Evolutionary conservation across 768 basidiomycete genomes (phyloP).

Genomic region (Sarcodon sp.): DNA sequence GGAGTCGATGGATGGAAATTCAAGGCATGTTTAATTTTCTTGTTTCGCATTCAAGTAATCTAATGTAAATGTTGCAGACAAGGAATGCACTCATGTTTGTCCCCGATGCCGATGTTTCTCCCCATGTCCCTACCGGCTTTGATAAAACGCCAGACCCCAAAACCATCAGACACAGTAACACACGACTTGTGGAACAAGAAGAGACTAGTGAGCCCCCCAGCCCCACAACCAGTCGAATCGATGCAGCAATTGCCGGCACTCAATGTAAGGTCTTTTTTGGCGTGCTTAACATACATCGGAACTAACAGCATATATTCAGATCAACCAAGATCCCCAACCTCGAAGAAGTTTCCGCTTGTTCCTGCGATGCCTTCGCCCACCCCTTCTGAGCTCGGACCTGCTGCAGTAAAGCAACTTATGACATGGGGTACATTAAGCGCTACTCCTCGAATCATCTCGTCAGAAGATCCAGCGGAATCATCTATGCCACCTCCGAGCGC

Average conservation of each 20-base stretch:
- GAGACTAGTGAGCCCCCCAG: slow-evolving; percentile 63
- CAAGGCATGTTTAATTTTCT: slow-evolving; percentile 33
- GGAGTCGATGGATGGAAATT: slow-evolving; percentile 77
- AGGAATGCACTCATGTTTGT: slow-evolving; percentile 94
- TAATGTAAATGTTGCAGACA: slow-evolving; percentile 33
- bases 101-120: slow-evolving; percentile 81
- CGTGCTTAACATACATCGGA: not conserved
- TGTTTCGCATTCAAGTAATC: not conserved
- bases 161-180: slow-evolving; percentile 67
- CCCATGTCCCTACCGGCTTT: slow-evolving; percentile 27
- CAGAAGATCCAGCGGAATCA: slow-evolving; percentile 35
- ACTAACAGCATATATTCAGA: slow-evolving; percentile 27
- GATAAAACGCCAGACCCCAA: slow-evolving; percentile 31
- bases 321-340: slow-evolving; percentile 42
- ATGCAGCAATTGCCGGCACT: slow-evolving; percentile 86
- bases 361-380: slow-evolving; percentile 82
- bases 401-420: slow-evolving; percentile 85
- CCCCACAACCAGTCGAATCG: slow-evolving; percentile 82
- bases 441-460: slow-evolving; percentile 78
- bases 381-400: slow-evolving; percentile 66
- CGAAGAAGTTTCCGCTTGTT: slow-evolving; percentile 60
- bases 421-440: slow-evolving; percentile 93
- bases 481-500: slow-evolving; percentile 30
- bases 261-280: slow-evolving; percentile 47
- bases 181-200: slow-evolving; percentile 68